Conservation (phyloP, 805 yeast genomes). For the Cyberlindnera meyerae region DNA sequence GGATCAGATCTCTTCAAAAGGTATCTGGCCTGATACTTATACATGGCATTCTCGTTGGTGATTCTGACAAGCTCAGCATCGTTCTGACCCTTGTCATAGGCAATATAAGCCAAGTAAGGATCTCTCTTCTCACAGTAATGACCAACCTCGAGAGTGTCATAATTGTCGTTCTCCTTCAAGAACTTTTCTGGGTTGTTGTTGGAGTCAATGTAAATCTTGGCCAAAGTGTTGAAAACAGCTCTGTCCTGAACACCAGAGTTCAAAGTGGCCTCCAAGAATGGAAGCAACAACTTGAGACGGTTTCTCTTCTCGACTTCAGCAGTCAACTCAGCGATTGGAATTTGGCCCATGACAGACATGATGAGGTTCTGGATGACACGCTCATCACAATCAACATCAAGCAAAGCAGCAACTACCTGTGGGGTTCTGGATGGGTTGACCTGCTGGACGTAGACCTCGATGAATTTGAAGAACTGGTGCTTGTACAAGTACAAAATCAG, state of each 20-base stretch:
- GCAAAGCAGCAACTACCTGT: constrained; percentile 90
- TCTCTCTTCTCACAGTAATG: constrained; percentile 98
- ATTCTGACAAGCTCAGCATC: constrained; percentile 85
- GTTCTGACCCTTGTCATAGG: constrained; percentile 91
- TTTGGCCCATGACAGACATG: constrained; percentile 86
- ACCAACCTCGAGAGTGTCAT: constrained; percentile 94
- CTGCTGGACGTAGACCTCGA: constrained; percentile 96
- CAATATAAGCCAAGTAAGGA: constrained; percentile 95
- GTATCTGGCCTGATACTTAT: constrained; percentile 98
- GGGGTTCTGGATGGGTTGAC: constrained; percentile 96
- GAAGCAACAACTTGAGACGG: constrained; percentile 83
- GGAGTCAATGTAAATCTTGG: constrained; percentile 95
- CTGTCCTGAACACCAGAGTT: constrained; percentile 82
- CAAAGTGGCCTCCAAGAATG: constrained; percentile 86
- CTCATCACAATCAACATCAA: constrained; percentile 98
- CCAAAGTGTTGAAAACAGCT: constrained; percentile 90
- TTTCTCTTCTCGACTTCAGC: constrained; percentile 96
- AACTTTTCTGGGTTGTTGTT: constrained; percentile 97
- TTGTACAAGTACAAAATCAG: constrained; percentile 89
- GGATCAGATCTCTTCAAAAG: constrained; percentile 84
- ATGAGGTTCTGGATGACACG: constrained; percentile 73
- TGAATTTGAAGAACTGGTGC: constrained; percentile 91
- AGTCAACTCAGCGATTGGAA: constrained; percentile 85
- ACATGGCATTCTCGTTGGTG: constrained; percentile 97
- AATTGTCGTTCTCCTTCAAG: constrained; percentile 81